Base-by-base conservation (phyloP, 208 protist genomes). In the Crithidia acanthocephali region DNA sequence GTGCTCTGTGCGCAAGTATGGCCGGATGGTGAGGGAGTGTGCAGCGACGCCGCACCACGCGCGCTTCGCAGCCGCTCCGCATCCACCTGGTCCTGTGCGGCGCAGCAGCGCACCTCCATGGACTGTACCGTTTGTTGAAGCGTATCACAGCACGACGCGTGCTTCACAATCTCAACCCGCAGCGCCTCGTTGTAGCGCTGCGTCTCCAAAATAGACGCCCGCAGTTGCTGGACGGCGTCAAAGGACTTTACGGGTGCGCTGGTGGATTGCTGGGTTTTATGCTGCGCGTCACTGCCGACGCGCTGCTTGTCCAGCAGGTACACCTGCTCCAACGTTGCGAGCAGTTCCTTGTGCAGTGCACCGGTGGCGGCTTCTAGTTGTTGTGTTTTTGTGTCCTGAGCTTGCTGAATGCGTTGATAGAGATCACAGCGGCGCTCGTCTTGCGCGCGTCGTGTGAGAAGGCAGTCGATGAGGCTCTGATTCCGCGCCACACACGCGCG, bases 181-280 rank as follows among this genome's bases (percentile, higher is more conserved):
- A 68, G 20, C 11, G 50, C 28, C 23, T 68, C 62, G 35, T 68
- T 68, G 33, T 55, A 68, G 20, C 62, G 62, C 35, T 68, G 62
- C 0, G 62, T 68, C 13, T 68, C 62, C 11, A 0, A 1, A 16
- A 68, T 23, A 15, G 62, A 68, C 7, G 32, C 9, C 0, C 48
- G 62, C 33, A 68, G 33, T 50, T 58, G 50, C 23, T 68, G 22
- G 28, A 22, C 62, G 7, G 35, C 48, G 35, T 58, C 56, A 30
- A 47, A 59, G 20, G 5, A 8, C 11, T 27, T 45, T 9, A 32
- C 3, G 28, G 40, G 2, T 15, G 35, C 2, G 18, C 2, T 1
- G 22, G 4, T 33, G 28, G 18, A 4, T 35, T 4, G 3, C 0
- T 6, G 22, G 7, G 35, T 20, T 28, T 1, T 62, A 32, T 16